Base-by-base conservation (phyloP, 352 stramenopile species). In the Globisporangium mamillatum region DNA sequence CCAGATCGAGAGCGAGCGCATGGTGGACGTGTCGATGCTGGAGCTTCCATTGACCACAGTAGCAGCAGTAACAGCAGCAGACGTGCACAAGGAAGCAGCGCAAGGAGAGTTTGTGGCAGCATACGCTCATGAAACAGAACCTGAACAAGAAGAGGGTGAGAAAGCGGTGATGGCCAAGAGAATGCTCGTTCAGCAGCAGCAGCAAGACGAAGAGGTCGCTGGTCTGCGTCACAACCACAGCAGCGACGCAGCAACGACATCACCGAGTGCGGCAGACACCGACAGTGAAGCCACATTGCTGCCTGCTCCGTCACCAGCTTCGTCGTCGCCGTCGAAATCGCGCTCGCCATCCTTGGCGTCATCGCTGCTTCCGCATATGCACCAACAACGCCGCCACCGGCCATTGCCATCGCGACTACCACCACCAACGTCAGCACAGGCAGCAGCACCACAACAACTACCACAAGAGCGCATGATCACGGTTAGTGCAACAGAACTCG, bases 401-500 rank as follows among this genome's bases (percentile, higher is more conserved):
- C 25, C 10, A 5, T 32, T 52, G 3, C 27, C 3, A 10, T 44
- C 44, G 4, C 3, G 36, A 53, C 0, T 12, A 44, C n/a, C 20
- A 24, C 10, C 46, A 55, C 16, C 56, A 58, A 18, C 14, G 38
- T 1, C 22, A 4, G 20, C 53, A 48, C 1, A 10, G 10, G n/a
- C 16, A 53, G 32, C 36, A 52, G 8, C 18, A 50, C 24, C 67
- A 63, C 34, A 62, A 52, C 32, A 50, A 57, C 24, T 52, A 25
- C 54, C 66, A 5, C 20, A 63, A 44, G 58, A 78, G 32, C 60
- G 78, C 67, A 66, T 78, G 52, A 64, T 88, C 27, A 88, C 73
- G 0, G 71, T 90, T 41, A 81, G 76, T 0, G 71, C 77, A n/a
- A 68, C 71, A n/a, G 81, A 91, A 59, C 81, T 93, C 9, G 78